Evolutionary conservation across 805 yeast species (phyloP).

Genomic region (Lachancea sp.): DNA sequence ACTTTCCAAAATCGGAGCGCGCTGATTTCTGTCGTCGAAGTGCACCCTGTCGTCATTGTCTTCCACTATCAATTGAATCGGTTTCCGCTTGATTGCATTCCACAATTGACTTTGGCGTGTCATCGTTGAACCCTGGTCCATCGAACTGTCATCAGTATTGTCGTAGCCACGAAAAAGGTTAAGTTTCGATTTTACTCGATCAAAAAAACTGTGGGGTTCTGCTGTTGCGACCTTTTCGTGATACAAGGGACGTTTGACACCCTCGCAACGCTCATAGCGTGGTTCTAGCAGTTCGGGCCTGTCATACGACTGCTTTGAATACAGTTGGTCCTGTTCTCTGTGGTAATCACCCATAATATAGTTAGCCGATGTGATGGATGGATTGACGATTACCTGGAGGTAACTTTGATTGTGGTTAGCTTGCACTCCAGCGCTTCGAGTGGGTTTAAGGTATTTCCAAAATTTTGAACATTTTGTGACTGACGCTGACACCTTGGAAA

Average conservation of each 20-base stretch:
- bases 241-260: not conserved
- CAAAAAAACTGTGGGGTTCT: slow-evolving; percentile 10
- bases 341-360: slow-evolving; percentile 3
- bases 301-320: slow-evolving; percentile 3
- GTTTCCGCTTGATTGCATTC: slow-evolving; percentile 9
- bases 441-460: too few species aligned
- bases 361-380: too few species aligned
- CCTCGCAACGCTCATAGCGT: not conserved
- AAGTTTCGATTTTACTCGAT: slow-evolving; percentile 8
- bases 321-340: slow-evolving; percentile 4
- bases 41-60: not conserved
- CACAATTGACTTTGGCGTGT: slow-evolving; percentile 10
- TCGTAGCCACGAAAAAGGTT: slow-evolving; percentile 6
- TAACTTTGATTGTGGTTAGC: too few species aligned
- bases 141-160: not conserved
- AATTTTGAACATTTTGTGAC: slow-evolving; percentile 1
- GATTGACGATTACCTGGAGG: too few species aligned
- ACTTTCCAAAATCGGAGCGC: slow-evolving; percentile 12
- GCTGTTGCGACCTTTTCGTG: not conserved
- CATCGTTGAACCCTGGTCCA: slow-evolving; percentile 2
- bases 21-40: not conserved
- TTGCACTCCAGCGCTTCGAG: too few species aligned
- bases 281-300: not conserved
- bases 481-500: slow-evolving; percentile 4
- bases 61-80: slow-evolving; percentile 3